Evolutionary conservation across 345 rosid species (phyloP), one percentile per base, ranked within the genome.

Genomic region (Noccaea caerulescens): DNA sequence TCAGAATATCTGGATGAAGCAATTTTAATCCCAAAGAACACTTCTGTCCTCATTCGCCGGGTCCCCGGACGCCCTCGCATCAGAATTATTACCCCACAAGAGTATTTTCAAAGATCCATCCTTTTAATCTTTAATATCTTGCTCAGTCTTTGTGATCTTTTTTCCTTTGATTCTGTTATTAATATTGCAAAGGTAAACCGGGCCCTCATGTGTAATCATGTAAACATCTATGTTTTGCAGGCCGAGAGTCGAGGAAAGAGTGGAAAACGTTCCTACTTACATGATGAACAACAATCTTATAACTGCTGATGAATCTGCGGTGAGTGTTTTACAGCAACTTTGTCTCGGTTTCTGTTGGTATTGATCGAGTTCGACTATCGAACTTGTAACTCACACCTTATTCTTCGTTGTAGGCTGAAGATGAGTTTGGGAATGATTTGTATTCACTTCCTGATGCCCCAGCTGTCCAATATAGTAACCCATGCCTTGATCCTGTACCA

Each of bases 1-100:
- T 86, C 98, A 95, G 99, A 94, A 80, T 94, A 91, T 87, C 81
- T 81, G 51, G 98, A 88, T 84, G 98, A 91, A 83, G 97, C 85
- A 58, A 87, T 81, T 87, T 78, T 94, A 87, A 88, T 94, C 68
- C 99, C 99, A 6, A 91, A 94, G 83, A 88, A 87, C 77, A 91
- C 99, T 18, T 88, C 97, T 80, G 99, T 94, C 68, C 78, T 94
- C 74, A 87, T 94, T 75, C 92, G 98, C 42, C 93, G 99, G 36
- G 97, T 94, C 87, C 99, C 99, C 55, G 96, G 98, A 79, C 78
- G 88, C 67, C 97, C 97, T 79, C 99, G 98, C 76, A 76, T 87
- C 88, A 87, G 96, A 69, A 82, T 91, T 81, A 88, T 89, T 75
- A 83, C 96, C 25, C 85, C 67, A 64, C 85, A 77, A 85, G 91